These are phyloP conservation scores for Leccinum broughii DNA, from an alignment of 768 basidiomycete species.

Conservation along the genomic window DNA sequence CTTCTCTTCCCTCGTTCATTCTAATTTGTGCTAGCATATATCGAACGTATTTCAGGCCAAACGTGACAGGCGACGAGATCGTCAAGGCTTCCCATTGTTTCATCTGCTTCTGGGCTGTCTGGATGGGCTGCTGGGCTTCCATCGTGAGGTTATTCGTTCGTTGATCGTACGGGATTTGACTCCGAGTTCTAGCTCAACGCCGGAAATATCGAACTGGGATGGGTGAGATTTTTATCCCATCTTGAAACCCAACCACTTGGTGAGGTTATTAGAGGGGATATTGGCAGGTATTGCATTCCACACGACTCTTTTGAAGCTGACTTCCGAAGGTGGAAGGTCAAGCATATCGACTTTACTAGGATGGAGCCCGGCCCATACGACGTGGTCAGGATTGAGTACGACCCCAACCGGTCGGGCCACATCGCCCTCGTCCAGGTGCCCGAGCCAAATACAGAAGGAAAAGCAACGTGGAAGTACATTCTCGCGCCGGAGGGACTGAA, in stretches of 20 bases:
- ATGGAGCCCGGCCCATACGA: slow-evolving; percentile 79
- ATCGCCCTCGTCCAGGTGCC: slow-evolving; percentile 84
- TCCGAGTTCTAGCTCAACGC: slow-evolving; percentile 38
- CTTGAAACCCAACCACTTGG: too few relatives aligned
- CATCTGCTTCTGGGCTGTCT: slow-evolving; percentile 44
- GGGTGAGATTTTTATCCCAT: slow-evolving; percentile 33
- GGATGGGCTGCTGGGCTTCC: slow-evolving; percentile 45
- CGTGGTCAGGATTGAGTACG: slow-evolving; percentile 94
- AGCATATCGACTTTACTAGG: slow-evolving; percentile 74
- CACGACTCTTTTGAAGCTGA: too few relatives aligned
- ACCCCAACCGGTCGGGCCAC: slow-evolving; percentile 91
- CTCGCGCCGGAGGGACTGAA: slow-evolving; percentile 87
- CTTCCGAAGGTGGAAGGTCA: too few relatives aligned
- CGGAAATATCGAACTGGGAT: slow-evolving; percentile 46
- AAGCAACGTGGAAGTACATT: slow-evolving; percentile 82
- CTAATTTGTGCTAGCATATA: slow-evolving; percentile 29
- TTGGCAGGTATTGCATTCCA: too few relatives aligned
- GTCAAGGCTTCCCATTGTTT: slow-evolving; percentile 40
- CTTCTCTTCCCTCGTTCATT: neutral
- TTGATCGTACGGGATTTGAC: neutral
- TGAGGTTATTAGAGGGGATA: too few relatives aligned
- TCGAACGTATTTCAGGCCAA: slow-evolving; percentile 40
- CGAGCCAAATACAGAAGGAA: slow-evolving; percentile 50
- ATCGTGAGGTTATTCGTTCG: slow-evolving; percentile 29
- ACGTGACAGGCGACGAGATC: slow-evolving; percentile 40